Evolutionary conservation across 202 grass and related monocot species (phyloP), one percentile per base, ranked within the genome.

Genomic region (Panicum hallii): DNA sequence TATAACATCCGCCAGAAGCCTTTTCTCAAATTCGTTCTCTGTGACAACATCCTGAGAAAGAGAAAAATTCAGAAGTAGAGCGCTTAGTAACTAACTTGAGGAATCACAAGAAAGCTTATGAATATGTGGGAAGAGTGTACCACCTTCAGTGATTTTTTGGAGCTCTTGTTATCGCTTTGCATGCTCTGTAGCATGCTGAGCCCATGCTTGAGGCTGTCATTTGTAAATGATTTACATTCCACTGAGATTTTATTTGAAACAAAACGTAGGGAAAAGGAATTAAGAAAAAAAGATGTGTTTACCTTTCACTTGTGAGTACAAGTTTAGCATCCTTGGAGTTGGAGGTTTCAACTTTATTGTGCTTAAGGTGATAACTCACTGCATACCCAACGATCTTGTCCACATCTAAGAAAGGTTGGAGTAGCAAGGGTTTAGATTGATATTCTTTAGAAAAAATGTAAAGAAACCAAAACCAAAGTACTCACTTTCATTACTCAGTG

Each of bases 11-110:
- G 50, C 68, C 58, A 99, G 79, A 88, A 99, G 93, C 90, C 90
- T 96, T 92, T 99, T 99, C 84, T 99, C 97, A 81, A 99, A 99
- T 80, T 99, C 97, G 20, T 97, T 99, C 88, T 99, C 97, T 52
- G 93, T 99, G 72, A 89, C 90, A 65, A 99, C 91, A 91, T 99
- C 97, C 97, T 99, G 78, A n/a, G 72, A 61, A 83, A 23, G 62
- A 14, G 69, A 86, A 90, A 9, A 73, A 72, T 41, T 86, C 43
- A 80, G 26, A 74, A 4, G 9, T 38, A 57, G 46, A 81, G 57
- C 38, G 41, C 69, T 65, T 12, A 36, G 72, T 55, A 75, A 64
- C 43, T 57, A 75, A 16, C 16, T 79, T n/a, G 2, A 60, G n/a
- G 16, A 43, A 86, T 69, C 15, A 17, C 43, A 61, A 73, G 54